Percentiles rank a stretch among this genome's conserved stretches.
These are phyloP conservation scores for Fistulinella prunicolor DNA, from an alignment of 768 basidiomycete genomes.

Conservation along the genomic window DNA sequence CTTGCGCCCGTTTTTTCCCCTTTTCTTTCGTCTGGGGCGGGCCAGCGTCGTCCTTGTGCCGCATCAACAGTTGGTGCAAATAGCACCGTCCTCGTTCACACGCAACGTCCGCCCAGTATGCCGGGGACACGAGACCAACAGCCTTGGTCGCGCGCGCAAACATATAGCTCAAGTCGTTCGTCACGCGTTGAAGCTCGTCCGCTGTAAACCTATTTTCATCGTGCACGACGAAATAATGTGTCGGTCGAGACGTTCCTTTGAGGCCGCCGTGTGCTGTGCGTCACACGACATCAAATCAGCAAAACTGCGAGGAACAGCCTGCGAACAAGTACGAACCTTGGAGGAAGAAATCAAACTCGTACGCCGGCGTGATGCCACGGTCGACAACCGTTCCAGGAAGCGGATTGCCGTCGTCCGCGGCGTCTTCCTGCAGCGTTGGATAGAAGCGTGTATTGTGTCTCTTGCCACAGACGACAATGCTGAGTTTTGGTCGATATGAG, in stretches of 20 bases:
- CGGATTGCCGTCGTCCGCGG: constrained; percentile 47
- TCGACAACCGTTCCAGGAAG: constrained; percentile 56
- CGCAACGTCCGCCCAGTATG: constrained; percentile 45
- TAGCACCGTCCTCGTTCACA: constrained; percentile 56
- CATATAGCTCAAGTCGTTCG: constrained; percentile 51
- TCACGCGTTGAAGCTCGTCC: constrained; percentile 48
- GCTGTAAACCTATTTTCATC: constrained; percentile 51
- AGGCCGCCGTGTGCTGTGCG: constrained; percentile 39
- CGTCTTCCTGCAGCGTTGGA: constrained; percentile 38
- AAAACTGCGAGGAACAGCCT: not conserved
- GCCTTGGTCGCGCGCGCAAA: constrained; percentile 57
- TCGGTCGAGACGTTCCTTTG: constrained; percentile 45
- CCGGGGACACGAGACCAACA: constrained; percentile 35
- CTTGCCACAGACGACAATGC: constrained; percentile 55
- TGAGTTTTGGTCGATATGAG: constrained; percentile 45
- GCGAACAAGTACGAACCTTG: constrained; percentile 34
- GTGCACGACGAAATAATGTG: constrained; percentile 54
- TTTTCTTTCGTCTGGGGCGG: constrained; percentile 15
- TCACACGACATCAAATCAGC: not conserved
- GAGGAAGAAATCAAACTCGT: constrained; percentile 55
- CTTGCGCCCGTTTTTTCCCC: constrained; percentile 40
- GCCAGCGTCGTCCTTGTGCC: constrained; percentile 11
- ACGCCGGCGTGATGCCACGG: constrained; percentile 50
- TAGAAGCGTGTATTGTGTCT: constrained; percentile 57
- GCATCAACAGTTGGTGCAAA: constrained; percentile 42